Conservation (phyloP, 441 rosid species). For the Populus hybrid region DNA sequence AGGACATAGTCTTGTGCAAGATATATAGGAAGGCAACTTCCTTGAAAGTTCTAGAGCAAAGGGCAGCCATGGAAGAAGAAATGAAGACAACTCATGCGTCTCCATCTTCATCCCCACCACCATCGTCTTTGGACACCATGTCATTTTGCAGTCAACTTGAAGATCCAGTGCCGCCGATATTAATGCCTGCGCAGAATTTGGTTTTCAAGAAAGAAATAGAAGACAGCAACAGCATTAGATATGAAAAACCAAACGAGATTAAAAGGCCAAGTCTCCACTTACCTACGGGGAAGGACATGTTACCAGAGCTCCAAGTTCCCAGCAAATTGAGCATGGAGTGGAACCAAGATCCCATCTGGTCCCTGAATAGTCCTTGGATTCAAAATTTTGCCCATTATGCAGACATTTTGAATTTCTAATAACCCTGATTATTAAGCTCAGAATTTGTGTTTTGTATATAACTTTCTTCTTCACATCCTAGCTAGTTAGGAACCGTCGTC, state of each 20-base stretch:
- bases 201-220: slow-evolving; percentile 43
- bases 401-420: slow-evolving; percentile 53
- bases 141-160: slow-evolving; percentile 40
- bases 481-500: neutral
- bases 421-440: neutral
- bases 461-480: neutral
- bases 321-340: slow-evolving; percentile 50
- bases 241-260: slow-evolving; percentile 13
- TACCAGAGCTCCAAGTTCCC: slow-evolving; percentile 72
- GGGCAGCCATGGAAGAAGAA: slow-evolving; percentile 73
- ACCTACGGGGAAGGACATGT: slow-evolving; percentile 41
- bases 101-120: slow-evolving; percentile 31
- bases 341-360: slow-evolving; percentile 57
- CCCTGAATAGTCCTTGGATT: slow-evolving; percentile 73
- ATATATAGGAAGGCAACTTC: slow-evolving; percentile 92
- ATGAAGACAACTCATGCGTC: slow-evolving; percentile 28
- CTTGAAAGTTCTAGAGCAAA: slow-evolving; percentile 76
- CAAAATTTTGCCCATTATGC: slow-evolving; percentile 55
- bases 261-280: slow-evolving; percentile 30
- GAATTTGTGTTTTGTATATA: slow-evolving; percentile 16
- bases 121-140: slow-evolving; percentile 35
- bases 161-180: slow-evolving; percentile 22
- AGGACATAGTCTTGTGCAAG: slow-evolving; percentile 90
- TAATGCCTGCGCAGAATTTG: slow-evolving; percentile 18
- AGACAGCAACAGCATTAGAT: slow-evolving; percentile 21